Evolutionary conservation across 106 monocot species (phyloP).

Genomic region (Xerophyta viscosa): DNA sequence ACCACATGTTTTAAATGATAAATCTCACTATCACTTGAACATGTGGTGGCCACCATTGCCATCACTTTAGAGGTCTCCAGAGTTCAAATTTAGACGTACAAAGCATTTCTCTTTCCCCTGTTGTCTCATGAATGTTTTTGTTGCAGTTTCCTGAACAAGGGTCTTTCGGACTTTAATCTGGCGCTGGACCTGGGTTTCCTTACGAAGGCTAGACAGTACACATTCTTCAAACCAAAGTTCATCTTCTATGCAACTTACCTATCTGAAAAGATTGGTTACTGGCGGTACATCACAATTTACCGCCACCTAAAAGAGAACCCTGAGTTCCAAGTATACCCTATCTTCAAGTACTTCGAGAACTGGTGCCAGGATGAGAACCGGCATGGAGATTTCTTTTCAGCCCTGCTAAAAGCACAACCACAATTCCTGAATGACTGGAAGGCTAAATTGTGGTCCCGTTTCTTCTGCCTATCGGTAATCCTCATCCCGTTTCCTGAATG

Average conservation of each 20-base stretch:
- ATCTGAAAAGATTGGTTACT: slow-evolving; percentile 97
- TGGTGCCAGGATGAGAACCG: slow-evolving; percentile 99
- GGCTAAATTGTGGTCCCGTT: slow-evolving; percentile 90
- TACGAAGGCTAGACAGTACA: slow-evolving; percentile 96
- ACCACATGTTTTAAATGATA: too few species aligned
- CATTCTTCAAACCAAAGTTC: slow-evolving; percentile 99
- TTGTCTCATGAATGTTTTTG: not conserved
- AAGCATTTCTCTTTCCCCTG: too few species aligned
- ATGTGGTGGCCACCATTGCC: too few species aligned
- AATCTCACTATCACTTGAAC: too few species aligned
- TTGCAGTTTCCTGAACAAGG: slow-evolving; percentile 90
- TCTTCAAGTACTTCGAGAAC: slow-evolving; percentile 99
- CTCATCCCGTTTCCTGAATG: not conserved
- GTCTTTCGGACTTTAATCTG: slow-evolving; percentile 91
- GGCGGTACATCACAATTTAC: slow-evolving; percentile 98
- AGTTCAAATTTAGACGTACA: not conserved
- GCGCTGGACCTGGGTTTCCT: slow-evolving; percentile 90
- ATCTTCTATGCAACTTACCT: slow-evolving; percentile 95
- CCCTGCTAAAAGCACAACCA: slow-evolving; percentile 94
- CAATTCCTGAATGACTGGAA: slow-evolving; percentile 99
- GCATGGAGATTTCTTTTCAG: slow-evolving; percentile 97
- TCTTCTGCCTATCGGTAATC: slow-evolving; percentile 96
- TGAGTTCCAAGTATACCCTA: slow-evolving; percentile 85
- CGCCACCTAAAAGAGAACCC: slow-evolving; percentile 90
- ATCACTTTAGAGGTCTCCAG: too few species aligned